Evolutionary conservation across 169 alveolate genomes (phyloP).

Genomic region (Theileria parva): DNA sequence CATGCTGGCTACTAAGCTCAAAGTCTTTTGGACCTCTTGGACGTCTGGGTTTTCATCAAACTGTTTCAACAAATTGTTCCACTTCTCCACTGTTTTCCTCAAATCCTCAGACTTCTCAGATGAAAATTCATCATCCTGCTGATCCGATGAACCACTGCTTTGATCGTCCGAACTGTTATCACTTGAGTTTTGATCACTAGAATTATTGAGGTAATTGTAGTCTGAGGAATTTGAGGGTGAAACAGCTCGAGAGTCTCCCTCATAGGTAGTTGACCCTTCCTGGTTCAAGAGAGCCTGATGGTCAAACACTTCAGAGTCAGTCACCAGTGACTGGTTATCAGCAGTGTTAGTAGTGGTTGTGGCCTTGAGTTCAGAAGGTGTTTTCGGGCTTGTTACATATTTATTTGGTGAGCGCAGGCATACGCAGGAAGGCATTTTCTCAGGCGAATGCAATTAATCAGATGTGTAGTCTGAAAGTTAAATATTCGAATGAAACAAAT

Average conservation of each 20-base stretch:
- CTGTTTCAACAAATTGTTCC: conserved; percentile 1
- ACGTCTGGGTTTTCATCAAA: conserved; percentile 9
- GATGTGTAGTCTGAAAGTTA: conserved; percentile 4
- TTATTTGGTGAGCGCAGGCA: not conserved
- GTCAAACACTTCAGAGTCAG: conserved; percentile 39
- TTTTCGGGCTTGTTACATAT: conserved; percentile 1
- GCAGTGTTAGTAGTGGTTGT: not conserved
- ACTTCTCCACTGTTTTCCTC: conserved; percentile 8
- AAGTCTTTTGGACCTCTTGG: not conserved
- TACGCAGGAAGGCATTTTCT: conserved; percentile 1
- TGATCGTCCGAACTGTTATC: not conserved
- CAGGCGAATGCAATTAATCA: not conserved
- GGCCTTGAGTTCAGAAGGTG: not conserved
- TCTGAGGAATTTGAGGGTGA: not conserved
- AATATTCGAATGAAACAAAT: not conserved
- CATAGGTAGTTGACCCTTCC: conserved; percentile 13
- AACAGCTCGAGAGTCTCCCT: not conserved
- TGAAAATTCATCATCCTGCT: not conserved
- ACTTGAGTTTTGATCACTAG: no score
- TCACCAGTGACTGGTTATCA: conserved; percentile 16
- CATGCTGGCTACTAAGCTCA: not conserved
- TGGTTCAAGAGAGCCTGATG: conserved; percentile 10
- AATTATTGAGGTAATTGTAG: not conserved
- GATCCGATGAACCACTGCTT: not conserved
- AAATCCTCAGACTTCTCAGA: not conserved